Base-by-base conservation (phyloP, 208 protist genomes). In the Trypanosoma mega region DNA sequence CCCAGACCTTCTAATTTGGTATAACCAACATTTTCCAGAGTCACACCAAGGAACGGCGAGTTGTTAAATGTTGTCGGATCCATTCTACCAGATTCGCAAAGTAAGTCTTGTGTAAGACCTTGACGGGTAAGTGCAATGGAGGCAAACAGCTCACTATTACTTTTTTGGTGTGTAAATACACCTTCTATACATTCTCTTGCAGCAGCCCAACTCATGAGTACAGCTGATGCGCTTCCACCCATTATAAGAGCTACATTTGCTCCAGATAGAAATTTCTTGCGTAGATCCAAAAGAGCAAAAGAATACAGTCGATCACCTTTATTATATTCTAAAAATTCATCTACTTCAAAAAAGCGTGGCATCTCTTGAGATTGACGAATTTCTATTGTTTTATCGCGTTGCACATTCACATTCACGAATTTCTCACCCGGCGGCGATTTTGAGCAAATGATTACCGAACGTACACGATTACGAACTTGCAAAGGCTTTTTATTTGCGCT, bases 221-320 rank as follows among this genome's bases (percentile, higher is more conserved):
- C 48, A 18, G 72, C 76, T 14, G 53, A 62, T 30, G 68, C 56
- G 16, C 74, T 85, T 55, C 71, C 70, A 37, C 58, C 56, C 3
- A 90, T 61, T 41, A 86, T 55, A 61, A 90, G 51, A 8, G 79
- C 76, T 16, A 70, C 64, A 58, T 90, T 87, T n/a, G 73, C 60
- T 24, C 83, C 83, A 16, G 76, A 66, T 21, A 84, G 27, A 46
- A 90, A 87, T 46, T 75, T 80, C 49, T 67, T 63, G 11, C 62
- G 67, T 44, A 85, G 60, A 51, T 82, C 72, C 11, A 52, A 60
- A 44, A 90, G 60, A 23, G 68, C 78, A 23, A 72, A 29, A 33
- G 79, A 90, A 14, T 65, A 71, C 12, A 88, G 46, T 54, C 23
- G 63, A 34, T 65, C 59, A 37, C 61, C 33, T 21, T 68, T 55